Percentiles rank a stretch among this genome's conserved stretches.
Conservation (phyloP, 2,329 filamentous ascomycete genomes). For the Fusarium irregulare region DNA sequence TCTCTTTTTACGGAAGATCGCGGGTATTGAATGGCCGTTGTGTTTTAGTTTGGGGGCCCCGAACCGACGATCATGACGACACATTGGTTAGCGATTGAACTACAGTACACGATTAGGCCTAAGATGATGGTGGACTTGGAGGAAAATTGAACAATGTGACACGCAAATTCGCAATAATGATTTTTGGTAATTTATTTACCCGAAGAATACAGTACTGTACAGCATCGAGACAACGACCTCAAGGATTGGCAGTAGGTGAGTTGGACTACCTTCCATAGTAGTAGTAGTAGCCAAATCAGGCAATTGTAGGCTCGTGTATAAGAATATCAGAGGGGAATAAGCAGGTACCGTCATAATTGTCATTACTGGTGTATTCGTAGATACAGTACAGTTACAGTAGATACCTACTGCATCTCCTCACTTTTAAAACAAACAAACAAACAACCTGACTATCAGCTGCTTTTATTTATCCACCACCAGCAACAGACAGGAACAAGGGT, state of each 20-base stretch:
- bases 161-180: background rate
- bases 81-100: constrained; percentile 20
- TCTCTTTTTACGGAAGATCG: constrained; percentile 26
- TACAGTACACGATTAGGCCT: constrained; percentile 8
- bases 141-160: background rate
- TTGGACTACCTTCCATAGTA: background rate
- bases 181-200: too few relatives aligned
- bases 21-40: constrained; percentile 15
- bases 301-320: constrained; percentile 32
- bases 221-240: background rate
- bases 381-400: background rate
- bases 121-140: background rate
- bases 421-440: constrained; percentile 19
- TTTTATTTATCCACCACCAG: constrained; percentile 14
- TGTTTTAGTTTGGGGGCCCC: constrained; percentile 25
- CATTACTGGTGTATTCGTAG: background rate
- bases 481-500: constrained; percentile 4
- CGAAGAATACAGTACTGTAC: background rate
- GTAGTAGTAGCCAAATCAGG: background rate
- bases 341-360: constrained; percentile 5
- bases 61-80: constrained; percentile 44
- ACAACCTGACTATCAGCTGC: constrained; percentile 39
- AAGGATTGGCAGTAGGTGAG: background rate
- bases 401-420: background rate
- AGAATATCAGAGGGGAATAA: constrained; percentile 20